Evolutionary conservation across 352 stramenopile species (phyloP), one percentile per base, ranked within the genome.

Genomic region (Globisporangium camurandrum): DNA sequence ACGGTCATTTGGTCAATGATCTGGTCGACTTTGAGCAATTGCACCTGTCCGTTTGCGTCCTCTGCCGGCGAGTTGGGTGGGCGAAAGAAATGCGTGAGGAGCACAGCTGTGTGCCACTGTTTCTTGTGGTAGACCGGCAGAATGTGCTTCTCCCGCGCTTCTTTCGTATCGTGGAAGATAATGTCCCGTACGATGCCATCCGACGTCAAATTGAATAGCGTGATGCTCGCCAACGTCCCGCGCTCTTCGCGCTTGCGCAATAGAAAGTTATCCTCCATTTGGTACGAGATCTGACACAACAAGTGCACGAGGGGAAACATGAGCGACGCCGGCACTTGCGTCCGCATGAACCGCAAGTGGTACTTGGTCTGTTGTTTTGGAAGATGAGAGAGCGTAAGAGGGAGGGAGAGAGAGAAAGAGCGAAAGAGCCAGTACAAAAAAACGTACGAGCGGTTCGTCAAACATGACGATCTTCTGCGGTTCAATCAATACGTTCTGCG

Each of bases 1-100:
- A 91, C 75, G 41, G 75, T 91, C 81, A 94, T 93, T 34, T 87
- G 72, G 57, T 92, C 81, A 20, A 94, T 84, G 26, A 94, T 94
- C 49, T 92, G 81, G 12, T 91, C 79, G 23, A 91, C 81, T 55
- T 91, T 92, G 26, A 93, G 67, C 48, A 94, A 48, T 52, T 89
- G 78, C 4, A 94, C 79, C 53, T 91, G 84, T 14, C 77, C 81
- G 42, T 83, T 74, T 4, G 50, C 51, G 30, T 91, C 69, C 45
- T 94, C 84, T 23, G 84, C 78, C 11, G 78, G 76, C 0, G 79
- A 81, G 45, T 83, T 75, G 12, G 83, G 79, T 39, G 67, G 70
- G 1, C 84, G 72, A 42, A 88, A 92, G 47, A 94, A 88, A 34
- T 91, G 79, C 20, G 80, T 94, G 40, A 94, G 66, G 9, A 94